Percentiles rank a stretch among this genome's conserved stretches.
These are phyloP conservation scores for Eimeria praecox DNA, from an alignment of 169 alveolate genomes.

Conservation along the genomic window DNA sequence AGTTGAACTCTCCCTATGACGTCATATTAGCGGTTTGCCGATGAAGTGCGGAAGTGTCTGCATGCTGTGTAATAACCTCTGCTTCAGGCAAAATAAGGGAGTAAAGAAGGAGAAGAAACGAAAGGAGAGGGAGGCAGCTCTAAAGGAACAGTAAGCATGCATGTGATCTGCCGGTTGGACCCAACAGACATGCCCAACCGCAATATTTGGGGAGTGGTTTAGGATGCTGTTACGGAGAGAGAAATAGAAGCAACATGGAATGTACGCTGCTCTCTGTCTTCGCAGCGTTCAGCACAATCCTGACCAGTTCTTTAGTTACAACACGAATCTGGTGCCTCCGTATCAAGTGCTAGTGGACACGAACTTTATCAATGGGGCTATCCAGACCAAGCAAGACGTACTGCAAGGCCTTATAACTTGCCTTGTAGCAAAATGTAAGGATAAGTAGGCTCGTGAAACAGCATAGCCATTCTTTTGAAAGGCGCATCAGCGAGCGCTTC, in stretches of 20 bases:
- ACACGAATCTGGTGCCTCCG: constrained; percentile 87
- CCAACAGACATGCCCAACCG: not conserved
- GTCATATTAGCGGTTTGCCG: not conserved
- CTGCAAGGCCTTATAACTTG: constrained; percentile 98
- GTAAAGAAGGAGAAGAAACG: constrained; percentile 73
- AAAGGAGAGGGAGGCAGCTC: constrained; percentile 47
- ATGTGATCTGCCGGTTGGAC: not conserved
- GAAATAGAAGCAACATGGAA: not conserved
- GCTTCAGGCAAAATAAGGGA: constrained; percentile 68
- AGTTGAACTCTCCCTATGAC: not conserved
- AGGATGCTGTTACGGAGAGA: not conserved
- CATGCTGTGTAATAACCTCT: not conserved
- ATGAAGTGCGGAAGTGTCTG: not conserved
- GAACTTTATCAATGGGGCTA: constrained; percentile 99
- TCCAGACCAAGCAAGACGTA: constrained; percentile 98
- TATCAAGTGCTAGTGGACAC: constrained; percentile 96
- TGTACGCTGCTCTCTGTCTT: not conserved
- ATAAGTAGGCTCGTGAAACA: not conserved
- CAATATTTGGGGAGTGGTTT: not conserved
- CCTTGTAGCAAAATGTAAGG: constrained; percentile 96
- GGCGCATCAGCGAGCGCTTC: not conserved
- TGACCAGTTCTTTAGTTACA: constrained; percentile 84
- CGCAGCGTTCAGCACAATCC: constrained; percentile 81
- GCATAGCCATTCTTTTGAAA: not conserved
- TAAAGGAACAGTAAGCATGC: constrained; percentile 75